Conservation (phyloP, 495 filamentous ascomycete species). For the Neurospora sp. region DNA sequence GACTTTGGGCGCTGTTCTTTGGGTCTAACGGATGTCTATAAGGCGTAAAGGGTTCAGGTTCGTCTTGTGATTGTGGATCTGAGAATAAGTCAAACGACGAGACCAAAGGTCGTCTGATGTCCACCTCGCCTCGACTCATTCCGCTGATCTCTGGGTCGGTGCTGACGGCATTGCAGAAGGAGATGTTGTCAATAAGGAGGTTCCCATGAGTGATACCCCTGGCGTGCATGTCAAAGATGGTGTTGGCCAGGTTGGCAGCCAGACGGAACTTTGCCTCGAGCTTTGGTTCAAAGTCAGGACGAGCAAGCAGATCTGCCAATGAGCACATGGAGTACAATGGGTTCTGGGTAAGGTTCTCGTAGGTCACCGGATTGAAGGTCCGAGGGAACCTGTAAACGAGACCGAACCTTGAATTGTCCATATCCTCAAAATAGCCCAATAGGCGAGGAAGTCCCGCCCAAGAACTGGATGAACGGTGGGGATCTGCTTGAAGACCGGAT, state of each 20-base stretch:
- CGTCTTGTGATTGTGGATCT: slow-evolving; percentile 41
- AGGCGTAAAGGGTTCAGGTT: slow-evolving; percentile 37
- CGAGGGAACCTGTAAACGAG: slow-evolving; percentile 76
- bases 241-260: slow-evolving; percentile 67
- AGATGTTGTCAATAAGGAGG: slow-evolving; percentile 68
- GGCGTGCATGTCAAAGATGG: slow-evolving; percentile 64
- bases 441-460: slow-evolving; percentile 51
- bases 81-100: slow-evolving; percentile 77
- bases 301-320: slow-evolving; percentile 35
- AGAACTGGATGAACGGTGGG: slow-evolving; percentile 45
- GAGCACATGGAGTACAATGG: slow-evolving; percentile 42
- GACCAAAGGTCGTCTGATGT: slow-evolving; percentile 65
- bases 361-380: slow-evolving; percentile 48
- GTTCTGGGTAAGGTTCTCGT: slow-evolving; percentile 38
- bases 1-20: slow-evolving; percentile 16
- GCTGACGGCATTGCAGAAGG: slow-evolving; percentile 55
- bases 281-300: slow-evolving; percentile 46
- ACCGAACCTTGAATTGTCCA: slow-evolving; percentile 63
- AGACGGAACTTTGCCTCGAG: slow-evolving; percentile 76
- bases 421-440: slow-evolving; percentile 78
- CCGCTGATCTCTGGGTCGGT: slow-evolving; percentile 30
- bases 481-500: slow-evolving; percentile 43
- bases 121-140: slow-evolving; percentile 36
- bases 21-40: slow-evolving; percentile 75
- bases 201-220: slow-evolving; percentile 71